Evolutionary conservation across 768 basidiomycete species (phyloP).

Genomic region (Austroboletus festivus): DNA sequence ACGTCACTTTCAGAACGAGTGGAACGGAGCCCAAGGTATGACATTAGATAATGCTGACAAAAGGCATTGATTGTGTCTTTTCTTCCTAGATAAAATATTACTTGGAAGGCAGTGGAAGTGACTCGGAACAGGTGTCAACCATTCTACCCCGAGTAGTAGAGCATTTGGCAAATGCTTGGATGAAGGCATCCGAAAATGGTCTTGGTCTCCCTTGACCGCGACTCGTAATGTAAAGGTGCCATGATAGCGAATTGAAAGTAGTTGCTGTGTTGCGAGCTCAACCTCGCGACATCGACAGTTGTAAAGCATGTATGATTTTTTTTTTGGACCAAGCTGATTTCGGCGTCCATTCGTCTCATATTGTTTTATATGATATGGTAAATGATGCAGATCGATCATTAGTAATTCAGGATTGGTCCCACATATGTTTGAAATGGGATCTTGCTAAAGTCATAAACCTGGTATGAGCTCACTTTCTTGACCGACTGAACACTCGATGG

Average conservation of each 20-base stretch:
- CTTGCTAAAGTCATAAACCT: no score
- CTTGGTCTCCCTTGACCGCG: slow-evolving; percentile 34
- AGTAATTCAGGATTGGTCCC: no score
- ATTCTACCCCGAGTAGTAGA: slow-evolving; percentile 55
- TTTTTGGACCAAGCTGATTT: no score
- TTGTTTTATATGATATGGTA: no score
- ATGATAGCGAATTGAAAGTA: background rate
- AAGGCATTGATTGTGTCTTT: background rate
- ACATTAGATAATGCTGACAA: background rate
- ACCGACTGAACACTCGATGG: no score
- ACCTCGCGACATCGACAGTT: background rate
- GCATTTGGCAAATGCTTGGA: slow-evolving; percentile 65
- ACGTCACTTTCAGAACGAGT: slow-evolving; percentile 55
- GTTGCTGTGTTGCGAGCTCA: background rate
- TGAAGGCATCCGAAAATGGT: slow-evolving; percentile 56
- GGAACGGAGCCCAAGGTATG: slow-evolving; percentile 87
- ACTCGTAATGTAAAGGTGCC: background rate
- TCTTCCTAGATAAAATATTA: slow-evolving; percentile 78
- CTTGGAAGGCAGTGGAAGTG: slow-evolving; percentile 69
- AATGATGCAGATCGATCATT: no score
- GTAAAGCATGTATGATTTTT: no score
- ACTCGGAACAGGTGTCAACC: slow-evolving; percentile 43
- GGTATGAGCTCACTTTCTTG: no score
- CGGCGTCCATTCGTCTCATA: no score
- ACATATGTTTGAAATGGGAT: no score